Evolutionary conservation across 371 early-diverging fungal genomes (phyloP), one percentile per base, ranked within the genome.

Genomic region (Fennellomyces sp.): DNA sequence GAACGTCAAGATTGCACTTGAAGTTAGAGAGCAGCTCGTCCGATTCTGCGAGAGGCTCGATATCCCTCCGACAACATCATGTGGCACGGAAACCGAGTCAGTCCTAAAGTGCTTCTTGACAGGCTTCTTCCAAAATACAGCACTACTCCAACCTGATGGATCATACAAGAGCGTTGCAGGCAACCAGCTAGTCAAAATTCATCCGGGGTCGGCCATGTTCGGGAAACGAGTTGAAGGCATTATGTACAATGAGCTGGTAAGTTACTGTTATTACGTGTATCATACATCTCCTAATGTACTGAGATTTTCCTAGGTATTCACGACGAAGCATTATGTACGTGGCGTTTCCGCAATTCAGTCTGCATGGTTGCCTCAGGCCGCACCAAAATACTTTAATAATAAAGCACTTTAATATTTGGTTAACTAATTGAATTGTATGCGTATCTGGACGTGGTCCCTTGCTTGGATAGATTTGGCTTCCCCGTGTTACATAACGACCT

Each of bases 61-160:
- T 1, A 88, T 96, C 36, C 75, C 88, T 41, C 80, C 91, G 3
- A 72, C 69, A 28, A 70, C 68, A 11, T 77, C 87, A 2, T 90
- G 91, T 64, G 94, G 90, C 3, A 68, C 79, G 11, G 90, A 94
- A 53, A 70, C 82, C 10, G 94, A 94, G 52, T 58, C 72, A 0
- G 83, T 96, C 0, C 65, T 97, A 25, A 90, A 88, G 62, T 94
- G 94, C 65, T 88, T 96, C 59, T 64, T 97, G 57, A 78, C 88
- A n/a, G 97, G 98, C 0, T 96, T 91, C 72, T 96, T 95, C 63
- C 84, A 87, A 48, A 94, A 96, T 63, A 88, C 92, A 7, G 98
- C 97, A 0, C 60, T 95, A 50, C 69, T 91, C 50, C 96, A 95
- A 66, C 92, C 92, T 0, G 95, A 95, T 66, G 94, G 95, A 11